A percentile compares a stretch with the other conserved stretches of the same genome.
Evolutionary conservation across 2,329 filamentous ascomycete species (phyloP).

Genomic region (Sphaceloma murrayae): DNA sequence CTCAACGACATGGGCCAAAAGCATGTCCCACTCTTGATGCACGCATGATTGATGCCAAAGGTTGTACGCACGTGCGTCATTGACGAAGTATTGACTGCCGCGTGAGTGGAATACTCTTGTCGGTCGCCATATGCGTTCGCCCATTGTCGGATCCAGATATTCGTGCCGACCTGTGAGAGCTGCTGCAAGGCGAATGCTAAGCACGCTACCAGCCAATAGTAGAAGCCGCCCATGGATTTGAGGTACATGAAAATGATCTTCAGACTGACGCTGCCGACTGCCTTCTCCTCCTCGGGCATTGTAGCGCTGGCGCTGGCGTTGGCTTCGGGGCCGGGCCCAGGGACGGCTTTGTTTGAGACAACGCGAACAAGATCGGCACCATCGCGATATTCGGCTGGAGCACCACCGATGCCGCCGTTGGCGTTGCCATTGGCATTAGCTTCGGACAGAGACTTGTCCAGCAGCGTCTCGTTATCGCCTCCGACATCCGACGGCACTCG

Average conservation of each 20-base stretch:
- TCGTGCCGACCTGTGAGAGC: slow-evolving; percentile 74
- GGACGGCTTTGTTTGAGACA: slow-evolving; percentile 30
- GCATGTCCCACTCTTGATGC: slow-evolving; percentile 43
- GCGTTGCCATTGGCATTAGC: slow-evolving; percentile 39
- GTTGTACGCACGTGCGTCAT: slow-evolving; percentile 32
- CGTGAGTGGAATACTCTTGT: slow-evolving; percentile 31
- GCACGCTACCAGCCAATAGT: slow-evolving; percentile 76
- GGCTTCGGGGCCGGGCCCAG: slow-evolving; percentile 29
- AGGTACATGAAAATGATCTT: slow-evolving; percentile 80
- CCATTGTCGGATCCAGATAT: slow-evolving; percentile 92
- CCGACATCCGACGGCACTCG: slow-evolving; percentile 64
- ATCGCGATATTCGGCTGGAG: slow-evolving; percentile 21
- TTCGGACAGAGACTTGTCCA: slow-evolving; percentile 26
- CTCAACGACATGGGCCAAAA: slow-evolving; percentile 35
- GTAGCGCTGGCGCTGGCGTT: slow-evolving; percentile 31
- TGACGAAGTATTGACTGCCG: neutral
- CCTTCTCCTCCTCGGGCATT: slow-evolving; percentile 58
- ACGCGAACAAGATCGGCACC: slow-evolving; percentile 41
- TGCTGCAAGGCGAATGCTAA: slow-evolving; percentile 75
- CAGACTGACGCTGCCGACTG: slow-evolving; percentile 78
- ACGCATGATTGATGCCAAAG: slow-evolving; percentile 37
- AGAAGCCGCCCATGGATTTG: slow-evolving; percentile 85
- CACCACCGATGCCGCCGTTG: slow-evolving; percentile 33
- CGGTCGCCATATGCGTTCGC: slow-evolving; percentile 68
- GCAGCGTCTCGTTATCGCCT: slow-evolving; percentile 37